Conservation (phyloP, 2,329 filamentous ascomycete species). For the Alternaria tenuissima region DNA sequence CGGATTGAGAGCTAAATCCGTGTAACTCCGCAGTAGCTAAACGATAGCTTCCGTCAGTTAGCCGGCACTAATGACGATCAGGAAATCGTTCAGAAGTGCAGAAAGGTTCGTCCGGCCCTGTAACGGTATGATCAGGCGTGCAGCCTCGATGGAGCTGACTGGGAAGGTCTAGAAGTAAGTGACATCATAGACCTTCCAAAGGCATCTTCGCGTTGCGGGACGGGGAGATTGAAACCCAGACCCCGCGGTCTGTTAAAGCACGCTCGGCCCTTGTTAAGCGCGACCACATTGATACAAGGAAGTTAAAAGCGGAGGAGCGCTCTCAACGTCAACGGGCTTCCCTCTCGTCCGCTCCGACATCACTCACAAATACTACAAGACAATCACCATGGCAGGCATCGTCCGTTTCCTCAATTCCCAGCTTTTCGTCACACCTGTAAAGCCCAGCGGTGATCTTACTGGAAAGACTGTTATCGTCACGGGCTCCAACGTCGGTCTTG, state of each 20-base stretch:
- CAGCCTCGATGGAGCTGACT: neutral
- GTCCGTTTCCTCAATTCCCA: constrained; percentile 52
- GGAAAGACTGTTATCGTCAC: constrained; percentile 58
- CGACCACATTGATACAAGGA: neutral
- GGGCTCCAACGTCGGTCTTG: constrained; percentile 59
- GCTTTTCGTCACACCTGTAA: constrained; percentile 48
- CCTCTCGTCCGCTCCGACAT: neutral
- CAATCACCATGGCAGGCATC: constrained; percentile 6
- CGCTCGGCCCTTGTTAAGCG: neutral
- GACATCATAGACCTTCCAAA: neutral
- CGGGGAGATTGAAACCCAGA: neutral
- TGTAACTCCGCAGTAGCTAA: neutral
- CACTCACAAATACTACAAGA: neutral
- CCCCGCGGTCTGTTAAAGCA: neutral
- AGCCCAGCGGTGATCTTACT: constrained; percentile 34
- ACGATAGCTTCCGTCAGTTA: neutral
- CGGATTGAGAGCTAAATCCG: neutral
- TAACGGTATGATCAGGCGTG: neutral
- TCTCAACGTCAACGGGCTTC: neutral
- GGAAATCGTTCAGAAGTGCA: neutral
- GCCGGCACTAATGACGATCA: neutral
- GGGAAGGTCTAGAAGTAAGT: neutral
- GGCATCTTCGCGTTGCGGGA: neutral
- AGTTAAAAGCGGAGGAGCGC: neutral
- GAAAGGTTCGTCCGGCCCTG: neutral